Evolutionary conservation across 2,329 filamentous ascomycete species (phyloP), one percentile per base, ranked within the genome.

Genomic region (Cylindrodendrum hubeiense): DNA sequence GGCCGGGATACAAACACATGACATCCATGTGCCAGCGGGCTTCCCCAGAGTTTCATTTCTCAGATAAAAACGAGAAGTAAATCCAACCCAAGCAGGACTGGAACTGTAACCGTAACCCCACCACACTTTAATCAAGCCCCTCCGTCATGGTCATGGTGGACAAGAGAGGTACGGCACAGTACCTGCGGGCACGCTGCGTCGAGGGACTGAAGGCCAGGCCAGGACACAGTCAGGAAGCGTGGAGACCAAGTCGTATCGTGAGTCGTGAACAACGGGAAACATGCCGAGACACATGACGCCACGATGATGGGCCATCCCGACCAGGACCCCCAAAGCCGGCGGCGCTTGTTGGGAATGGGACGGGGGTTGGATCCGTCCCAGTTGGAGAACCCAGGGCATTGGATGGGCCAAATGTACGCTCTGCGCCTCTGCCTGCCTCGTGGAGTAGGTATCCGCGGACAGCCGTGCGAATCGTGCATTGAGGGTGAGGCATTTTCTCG

Each of bases 261-360:
- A 60, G 57, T 63, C 63, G 57, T 60, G 39, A 61, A 59, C 44
- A 24, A 58, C 56, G 52, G 58, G 63, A 61, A 59, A 50, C 55
- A 54, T 65, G 64, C 60, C 65, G 61, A 70, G 63, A 67, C 37
- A 60, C 60, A 68, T 70, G 63, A 70, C 61, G 61, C 71, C 68
- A 67, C 57, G 47, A 60, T 66, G 47, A 58, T 65, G 49, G 50
- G 34, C 49, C 49, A 22, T 41, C 41, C 46, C 51, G n/a, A 39
- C 37, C 37, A 39, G n/a, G 33, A 26, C 34, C 22, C 41, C 41
- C 47, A 61, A 53, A 39, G 37, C 37, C 44, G 57, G 49, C 52
- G 39, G 58, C 46, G 52, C 63, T 62, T 65, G 58, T 57, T 59
- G 60, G 58, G 49, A 59, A 60, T 53, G 37, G 49, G 37, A 51